These are phyloP conservation scores for Fusarium xyrophilum DNA, from an alignment of 2,329 filamentous ascomycete species.

Conservation along the genomic window DNA sequence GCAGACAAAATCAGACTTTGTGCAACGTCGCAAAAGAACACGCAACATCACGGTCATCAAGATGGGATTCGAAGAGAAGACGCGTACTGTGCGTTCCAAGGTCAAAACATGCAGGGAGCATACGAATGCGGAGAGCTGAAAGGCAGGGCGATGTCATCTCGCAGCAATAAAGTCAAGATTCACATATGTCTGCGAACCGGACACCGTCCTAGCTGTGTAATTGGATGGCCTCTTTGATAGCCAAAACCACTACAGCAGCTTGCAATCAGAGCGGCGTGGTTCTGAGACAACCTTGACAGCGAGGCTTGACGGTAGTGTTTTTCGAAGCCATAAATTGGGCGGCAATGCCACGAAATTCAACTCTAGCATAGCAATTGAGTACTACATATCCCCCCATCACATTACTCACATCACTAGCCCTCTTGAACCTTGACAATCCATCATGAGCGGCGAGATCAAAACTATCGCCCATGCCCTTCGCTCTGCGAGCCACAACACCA, in stretches of 20 bases:
- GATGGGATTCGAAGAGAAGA: fast-evolving
- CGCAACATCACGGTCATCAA: too few relatives aligned
- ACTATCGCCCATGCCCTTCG: neutral
- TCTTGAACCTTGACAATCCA: neutral
- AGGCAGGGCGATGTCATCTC: neutral
- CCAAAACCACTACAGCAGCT: fast-evolving
- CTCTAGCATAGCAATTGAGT: neutral
- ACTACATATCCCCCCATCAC: fast-evolving
- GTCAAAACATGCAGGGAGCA: neutral
- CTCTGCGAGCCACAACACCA: neutral
- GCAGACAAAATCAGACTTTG: neutral
- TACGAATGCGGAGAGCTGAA: neutral
- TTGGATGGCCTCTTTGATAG: fast-evolving
- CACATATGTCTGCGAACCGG: fast-evolving
- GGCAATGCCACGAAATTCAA: fast-evolving
- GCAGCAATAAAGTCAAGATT: too few relatives aligned
- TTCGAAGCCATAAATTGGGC: neutral
- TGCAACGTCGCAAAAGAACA: neutral
- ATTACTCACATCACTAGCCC: fast-evolving
- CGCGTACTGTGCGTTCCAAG: neutral
- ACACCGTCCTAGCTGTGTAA: fast-evolving
- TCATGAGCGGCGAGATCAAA: neutral
- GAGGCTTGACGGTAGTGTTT: fast-evolving
- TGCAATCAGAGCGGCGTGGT: neutral
- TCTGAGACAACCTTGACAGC: too few relatives aligned